Percentiles rank a stretch among this genome's conserved stretches.
These are phyloP conservation scores for Claviceps spartinae DNA, from an alignment of 2,329 filamentous ascomycete genomes.

Conservation along the genomic window DNA sequence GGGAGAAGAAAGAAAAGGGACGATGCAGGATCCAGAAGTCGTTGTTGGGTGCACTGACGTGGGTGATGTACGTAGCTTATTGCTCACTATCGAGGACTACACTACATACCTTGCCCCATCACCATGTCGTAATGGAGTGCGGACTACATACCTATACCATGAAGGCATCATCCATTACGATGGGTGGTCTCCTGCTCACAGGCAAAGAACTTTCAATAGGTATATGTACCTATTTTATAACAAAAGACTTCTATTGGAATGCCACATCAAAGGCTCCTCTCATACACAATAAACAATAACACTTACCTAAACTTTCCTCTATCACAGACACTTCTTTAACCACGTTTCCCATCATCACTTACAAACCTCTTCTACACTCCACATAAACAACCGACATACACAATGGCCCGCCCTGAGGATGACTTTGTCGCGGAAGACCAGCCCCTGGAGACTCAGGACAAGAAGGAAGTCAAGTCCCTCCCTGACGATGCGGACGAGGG, in stretches of 20 bases:
- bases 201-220: background rate
- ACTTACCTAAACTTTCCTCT: too few relatives aligned
- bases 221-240: background rate
- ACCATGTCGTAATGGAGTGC: background rate
- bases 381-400: background rate
- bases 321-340: too few relatives aligned
- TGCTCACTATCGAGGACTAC: background rate
- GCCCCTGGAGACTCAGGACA: background rate
- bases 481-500: slow-evolving; percentile 4
- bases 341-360: too few relatives aligned
- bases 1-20: background rate
- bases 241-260: background rate
- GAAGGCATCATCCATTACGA: background rate
- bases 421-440: slow-evolving; percentile 3
- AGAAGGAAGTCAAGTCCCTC: slow-evolving; percentile 2
- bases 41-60: background rate
- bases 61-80: background rate
- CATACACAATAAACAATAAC: too few relatives aligned
- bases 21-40: background rate
- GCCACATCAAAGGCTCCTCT: too few relatives aligned
- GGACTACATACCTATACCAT: background rate
- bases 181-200: background rate
- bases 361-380: too few relatives aligned
- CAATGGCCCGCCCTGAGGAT: slow-evolving; percentile 1
- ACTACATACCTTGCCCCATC: background rate